Evolutionary conservation across 805 yeast species (phyloP).

Genomic region (Kuraishia borneana): DNA sequence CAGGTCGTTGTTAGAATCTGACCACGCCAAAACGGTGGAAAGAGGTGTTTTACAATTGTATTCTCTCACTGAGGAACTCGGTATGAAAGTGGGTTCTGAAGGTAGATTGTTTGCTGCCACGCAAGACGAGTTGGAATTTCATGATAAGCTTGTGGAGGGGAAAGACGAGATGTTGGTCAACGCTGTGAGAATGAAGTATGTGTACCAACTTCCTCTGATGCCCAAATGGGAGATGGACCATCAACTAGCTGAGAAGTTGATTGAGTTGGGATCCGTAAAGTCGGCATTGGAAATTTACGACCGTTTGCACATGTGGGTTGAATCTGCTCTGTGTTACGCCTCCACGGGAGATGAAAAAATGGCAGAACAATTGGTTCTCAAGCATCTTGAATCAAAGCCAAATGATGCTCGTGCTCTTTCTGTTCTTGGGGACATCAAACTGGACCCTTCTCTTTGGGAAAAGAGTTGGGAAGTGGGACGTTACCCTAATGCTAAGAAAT

Average conservation of each 20-base stretch:
- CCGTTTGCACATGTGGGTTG: slow-evolving; percentile 63
- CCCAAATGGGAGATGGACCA: slow-evolving; percentile 84
- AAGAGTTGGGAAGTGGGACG: slow-evolving; percentile 81
- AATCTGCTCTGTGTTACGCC: slow-evolving; percentile 85
- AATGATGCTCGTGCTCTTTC: slow-evolving; percentile 76
- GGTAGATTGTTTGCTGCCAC: slow-evolving; percentile 38
- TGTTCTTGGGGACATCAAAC: slow-evolving; percentile 75
- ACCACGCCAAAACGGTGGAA: slow-evolving; percentile 77
- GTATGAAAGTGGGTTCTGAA: slow-evolving; percentile 45
- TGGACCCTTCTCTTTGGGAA: slow-evolving; percentile 68
- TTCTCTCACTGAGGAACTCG: slow-evolving; percentile 80
- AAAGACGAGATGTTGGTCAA: slow-evolving; percentile 23
- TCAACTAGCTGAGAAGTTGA: slow-evolving; percentile 71
- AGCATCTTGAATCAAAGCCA: slow-evolving; percentile 45
- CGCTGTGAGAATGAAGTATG: slow-evolving; percentile 48
- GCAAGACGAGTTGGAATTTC: slow-evolving; percentile 12
- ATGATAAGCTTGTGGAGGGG: slow-evolving; percentile 7
- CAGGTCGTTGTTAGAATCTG: slow-evolving; percentile 74
- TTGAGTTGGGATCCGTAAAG: slow-evolving; percentile 74
- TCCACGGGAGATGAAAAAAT: slow-evolving; percentile 63
- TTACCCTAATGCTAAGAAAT: slow-evolving; percentile 77
- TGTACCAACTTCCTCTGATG: slow-evolving; percentile 64
- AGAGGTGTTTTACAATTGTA: slow-evolving; percentile 92
- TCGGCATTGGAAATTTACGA: slow-evolving; percentile 87
- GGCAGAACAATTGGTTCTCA: slow-evolving; percentile 49